Percentiles rank a stretch among this genome's conserved stretches.
phyloP scores from a whole-genome alignment of 305 asterid species.

The Fraxinus angustifolia region DNA sequence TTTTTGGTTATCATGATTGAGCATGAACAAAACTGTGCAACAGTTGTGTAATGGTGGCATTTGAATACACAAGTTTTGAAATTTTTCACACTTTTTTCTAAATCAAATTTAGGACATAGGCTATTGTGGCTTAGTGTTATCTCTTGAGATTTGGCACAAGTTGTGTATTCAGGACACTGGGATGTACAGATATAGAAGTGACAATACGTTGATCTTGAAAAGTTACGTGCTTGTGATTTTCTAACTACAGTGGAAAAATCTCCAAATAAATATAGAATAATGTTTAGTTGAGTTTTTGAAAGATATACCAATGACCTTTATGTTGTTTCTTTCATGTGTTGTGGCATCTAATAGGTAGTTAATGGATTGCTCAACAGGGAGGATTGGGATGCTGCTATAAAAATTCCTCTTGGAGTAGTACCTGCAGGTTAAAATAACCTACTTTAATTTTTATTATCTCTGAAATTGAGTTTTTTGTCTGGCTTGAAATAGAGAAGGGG shows the following conservation, averaged over 20 bases:
- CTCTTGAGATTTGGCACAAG: not conserved
- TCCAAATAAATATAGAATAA: not conserved
- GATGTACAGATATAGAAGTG: not conserved
- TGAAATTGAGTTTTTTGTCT: not conserved
- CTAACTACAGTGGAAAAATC: slow-evolving; percentile 4
- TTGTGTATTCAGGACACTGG: not conserved
- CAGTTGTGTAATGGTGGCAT: not conserved
- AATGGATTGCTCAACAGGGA: slow-evolving; percentile 89
- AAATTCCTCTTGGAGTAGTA: slow-evolving; percentile 78
- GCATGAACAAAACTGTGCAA: not conserved
- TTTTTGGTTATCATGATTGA: not conserved
- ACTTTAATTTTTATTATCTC: not conserved
- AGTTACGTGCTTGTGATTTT: not conserved
- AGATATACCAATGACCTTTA: slow-evolving; percentile 17
- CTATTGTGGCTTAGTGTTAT: not conserved
- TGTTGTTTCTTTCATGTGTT: slow-evolving; percentile 27
- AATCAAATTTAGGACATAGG: not conserved
- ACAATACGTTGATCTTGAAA: not conserved
- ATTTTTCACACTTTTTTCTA: not conserved
- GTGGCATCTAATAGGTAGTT: slow-evolving; percentile 66
- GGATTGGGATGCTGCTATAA: slow-evolving; percentile 79
- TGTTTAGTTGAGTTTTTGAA: not conserved
- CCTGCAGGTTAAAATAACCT: slow-evolving; percentile 68
- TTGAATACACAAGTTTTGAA: not conserved
- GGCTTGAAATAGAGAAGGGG: not conserved